A percentile compares a stretch with the other conserved stretches of the same genome.
Evolutionary conservation across 2,329 filamentous ascomycete genomes (phyloP).

Genomic region (Paraphaeosphaeria minitans): DNA sequence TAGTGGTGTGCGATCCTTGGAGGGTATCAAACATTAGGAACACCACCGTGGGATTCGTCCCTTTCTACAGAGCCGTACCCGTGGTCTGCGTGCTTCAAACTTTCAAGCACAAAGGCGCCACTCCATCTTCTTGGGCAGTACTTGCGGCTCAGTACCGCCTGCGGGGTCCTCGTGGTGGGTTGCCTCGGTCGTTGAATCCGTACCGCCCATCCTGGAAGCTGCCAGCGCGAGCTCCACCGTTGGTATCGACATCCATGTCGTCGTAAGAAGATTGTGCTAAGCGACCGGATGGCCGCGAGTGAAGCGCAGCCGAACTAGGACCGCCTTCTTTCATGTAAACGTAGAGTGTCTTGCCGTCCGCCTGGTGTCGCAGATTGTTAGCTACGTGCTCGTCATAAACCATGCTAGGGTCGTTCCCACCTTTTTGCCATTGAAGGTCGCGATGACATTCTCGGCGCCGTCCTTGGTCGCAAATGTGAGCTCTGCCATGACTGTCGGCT

Average conservation of each 20-base stretch:
- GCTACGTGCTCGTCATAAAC: slow-evolving; percentile 3
- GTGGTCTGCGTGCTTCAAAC: not conserved
- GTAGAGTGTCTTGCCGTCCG: slow-evolving; percentile 74
- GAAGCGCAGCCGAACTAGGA: slow-evolving; percentile 34
- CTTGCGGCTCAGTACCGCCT: slow-evolving; percentile 31
- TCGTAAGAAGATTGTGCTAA: slow-evolving; percentile 34
- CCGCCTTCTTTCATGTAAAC: slow-evolving; percentile 68
- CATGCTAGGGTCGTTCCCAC: slow-evolving; percentile 54
- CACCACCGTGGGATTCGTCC: not conserved
- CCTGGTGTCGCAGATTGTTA: slow-evolving; percentile 56
- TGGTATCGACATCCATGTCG: slow-evolving; percentile 51
- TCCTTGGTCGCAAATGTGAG: slow-evolving; percentile 74
- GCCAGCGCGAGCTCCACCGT: slow-evolving; percentile 34
- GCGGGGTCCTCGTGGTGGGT: slow-evolving; percentile 41
- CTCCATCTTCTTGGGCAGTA: not conserved
- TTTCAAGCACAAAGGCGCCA: not conserved
- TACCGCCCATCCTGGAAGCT: slow-evolving; percentile 52
- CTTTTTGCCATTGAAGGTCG: slow-evolving; percentile 78
- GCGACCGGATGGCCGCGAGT: slow-evolving; percentile 31
- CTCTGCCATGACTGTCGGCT: slow-evolving; percentile 77
- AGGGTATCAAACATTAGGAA: slow-evolving; percentile 11
- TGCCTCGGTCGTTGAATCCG: slow-evolving; percentile 45
- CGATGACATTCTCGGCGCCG: slow-evolving; percentile 74
- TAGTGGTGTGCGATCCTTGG: not conserved
- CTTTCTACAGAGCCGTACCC: not conserved